phyloP scores from a whole-genome alignment of 306 rosid genomes.

The Clitoria ternatea region DNA sequence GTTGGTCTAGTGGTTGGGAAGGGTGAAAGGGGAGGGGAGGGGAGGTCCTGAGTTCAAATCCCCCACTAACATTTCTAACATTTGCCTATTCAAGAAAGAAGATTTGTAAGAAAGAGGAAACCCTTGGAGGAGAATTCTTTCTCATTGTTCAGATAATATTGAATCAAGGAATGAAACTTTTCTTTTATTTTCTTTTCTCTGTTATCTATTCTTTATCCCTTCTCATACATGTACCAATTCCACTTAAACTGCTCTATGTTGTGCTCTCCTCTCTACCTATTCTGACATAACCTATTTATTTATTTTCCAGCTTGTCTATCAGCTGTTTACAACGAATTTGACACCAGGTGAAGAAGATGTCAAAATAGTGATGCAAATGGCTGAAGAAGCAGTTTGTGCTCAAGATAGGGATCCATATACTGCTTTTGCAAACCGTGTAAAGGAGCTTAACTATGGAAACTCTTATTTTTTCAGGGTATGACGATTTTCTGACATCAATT shows the following conservation, averaged over 20 bases:
- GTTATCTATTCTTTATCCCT: neutral
- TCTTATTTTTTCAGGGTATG: slow-evolving; percentile 91
- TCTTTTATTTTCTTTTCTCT: neutral
- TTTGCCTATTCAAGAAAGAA: too few species aligned
- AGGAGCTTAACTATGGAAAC: slow-evolving; percentile 97
- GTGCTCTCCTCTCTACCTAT: slow-evolving; percentile 2
- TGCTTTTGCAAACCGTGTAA: slow-evolving; percentile 88
- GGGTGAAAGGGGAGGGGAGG: too few species aligned
- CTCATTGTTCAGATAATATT: neutral
- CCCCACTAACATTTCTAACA: too few species aligned
- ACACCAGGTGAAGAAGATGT: slow-evolving; percentile 84
- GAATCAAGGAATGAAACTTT: neutral
- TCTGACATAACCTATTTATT: slow-evolving; percentile 14
- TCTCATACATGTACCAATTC: neutral
- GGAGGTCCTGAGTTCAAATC: too few species aligned
- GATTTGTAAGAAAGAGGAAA: neutral
- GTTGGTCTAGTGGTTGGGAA: too few species aligned
- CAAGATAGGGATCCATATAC: slow-evolving; percentile 96
- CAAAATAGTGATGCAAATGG: slow-evolving; percentile 97
- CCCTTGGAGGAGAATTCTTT: neutral
- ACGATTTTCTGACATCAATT: slow-evolving; percentile 19
- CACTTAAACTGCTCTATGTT: neutral
- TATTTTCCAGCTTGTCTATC: slow-evolving; percentile 79
- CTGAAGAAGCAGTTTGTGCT: slow-evolving; percentile 93
- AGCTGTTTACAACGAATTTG: slow-evolving; percentile 73